phyloP scores from a whole-genome alignment of 345 rosid genomes.

The Cardamine chenopodiifolia region DNA sequence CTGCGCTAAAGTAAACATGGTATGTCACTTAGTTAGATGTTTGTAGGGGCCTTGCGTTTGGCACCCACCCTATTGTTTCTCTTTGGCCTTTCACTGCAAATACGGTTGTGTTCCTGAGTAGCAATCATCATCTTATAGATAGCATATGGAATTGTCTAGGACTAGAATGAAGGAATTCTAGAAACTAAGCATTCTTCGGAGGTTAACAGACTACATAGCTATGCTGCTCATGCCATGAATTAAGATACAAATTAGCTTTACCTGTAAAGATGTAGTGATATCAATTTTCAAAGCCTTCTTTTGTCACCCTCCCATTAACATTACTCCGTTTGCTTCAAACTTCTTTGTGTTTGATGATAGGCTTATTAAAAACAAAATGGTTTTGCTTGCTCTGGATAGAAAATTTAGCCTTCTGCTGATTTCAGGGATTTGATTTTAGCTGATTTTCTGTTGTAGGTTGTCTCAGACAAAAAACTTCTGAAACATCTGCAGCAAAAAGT shows the following conservation, averaged over 20 bases:
- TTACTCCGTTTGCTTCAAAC: neutral
- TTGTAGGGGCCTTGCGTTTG: neutral
- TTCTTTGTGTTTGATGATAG: slow-evolving; percentile 14
- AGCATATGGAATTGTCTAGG: neutral
- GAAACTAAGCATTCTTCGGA: neutral
- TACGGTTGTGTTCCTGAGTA: neutral
- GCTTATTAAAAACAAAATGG: neutral
- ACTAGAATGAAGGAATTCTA: neutral
- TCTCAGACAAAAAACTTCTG: slow-evolving; percentile 70
- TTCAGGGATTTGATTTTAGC: slow-evolving; percentile 19
- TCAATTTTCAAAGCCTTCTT: neutral
- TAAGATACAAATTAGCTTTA: neutral
- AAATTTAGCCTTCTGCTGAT: slow-evolving; percentile 16
- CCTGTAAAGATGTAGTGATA: slow-evolving; percentile 1
- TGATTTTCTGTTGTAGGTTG: slow-evolving; percentile 53
- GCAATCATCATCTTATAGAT: neutral
- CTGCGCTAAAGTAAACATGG: slow-evolving; percentile 91
- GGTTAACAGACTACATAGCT: neutral
- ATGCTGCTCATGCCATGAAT: slow-evolving; percentile 6
- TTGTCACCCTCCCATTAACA: slow-evolving; percentile 7
- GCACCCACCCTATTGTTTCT: neutral
- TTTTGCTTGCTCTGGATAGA: slow-evolving; percentile 9
- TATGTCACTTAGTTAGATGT: slow-evolving; percentile 41
- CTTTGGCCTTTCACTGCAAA: slow-evolving; percentile 1
- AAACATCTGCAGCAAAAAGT: slow-evolving; percentile 89